Evolutionary conservation across 441 rosid species (phyloP).

Genomic region (Pelargonium myrrhifolium): DNA sequence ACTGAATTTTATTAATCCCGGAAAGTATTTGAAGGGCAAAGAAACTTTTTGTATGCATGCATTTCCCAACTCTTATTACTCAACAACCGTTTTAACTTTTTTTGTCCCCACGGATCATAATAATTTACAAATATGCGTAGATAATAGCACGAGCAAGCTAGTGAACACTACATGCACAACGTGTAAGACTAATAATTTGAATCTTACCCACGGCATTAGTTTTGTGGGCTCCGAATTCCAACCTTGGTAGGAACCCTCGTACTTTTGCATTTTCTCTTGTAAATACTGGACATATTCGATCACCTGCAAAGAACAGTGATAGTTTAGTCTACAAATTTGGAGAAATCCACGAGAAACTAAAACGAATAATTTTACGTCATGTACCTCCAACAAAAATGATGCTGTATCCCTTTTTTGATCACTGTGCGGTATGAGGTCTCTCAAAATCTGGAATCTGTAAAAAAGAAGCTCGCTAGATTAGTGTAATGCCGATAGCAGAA

Average conservation of each 20-base stretch:
- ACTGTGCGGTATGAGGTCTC: conserved; percentile 5
- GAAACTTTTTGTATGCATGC: not conserved
- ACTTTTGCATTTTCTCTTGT: conserved; percentile 56
- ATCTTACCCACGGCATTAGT: conserved; percentile 59
- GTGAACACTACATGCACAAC: not conserved
- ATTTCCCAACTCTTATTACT: too few relatives aligned
- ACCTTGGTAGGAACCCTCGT: conserved; percentile 59
- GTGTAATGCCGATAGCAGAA: not conserved
- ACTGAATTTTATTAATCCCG: conserved; percentile 8
- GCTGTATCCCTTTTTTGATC: conserved; percentile 5
- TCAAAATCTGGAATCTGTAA: conserved; percentile 2
- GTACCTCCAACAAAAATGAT: conserved; percentile 46
- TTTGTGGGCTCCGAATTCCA: conserved; percentile 66
- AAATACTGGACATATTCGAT: conserved; percentile 55
- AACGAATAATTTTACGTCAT: not conserved
- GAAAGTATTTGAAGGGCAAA: conserved; percentile 4
- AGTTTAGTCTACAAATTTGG: conserved; percentile 18
- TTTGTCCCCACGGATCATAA: too few relatives aligned
- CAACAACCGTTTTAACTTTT: too few relatives aligned
- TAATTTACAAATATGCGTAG: too few relatives aligned
- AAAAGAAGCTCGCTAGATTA: not conserved
- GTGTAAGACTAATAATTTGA: conserved; percentile 3
- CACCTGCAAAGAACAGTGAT: conserved; percentile 35
- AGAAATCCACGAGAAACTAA: not conserved
- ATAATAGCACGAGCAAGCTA: not conserved